Conservation (phyloP, 1,284 basidiomycete species). For the Melampsora americana region DNA sequence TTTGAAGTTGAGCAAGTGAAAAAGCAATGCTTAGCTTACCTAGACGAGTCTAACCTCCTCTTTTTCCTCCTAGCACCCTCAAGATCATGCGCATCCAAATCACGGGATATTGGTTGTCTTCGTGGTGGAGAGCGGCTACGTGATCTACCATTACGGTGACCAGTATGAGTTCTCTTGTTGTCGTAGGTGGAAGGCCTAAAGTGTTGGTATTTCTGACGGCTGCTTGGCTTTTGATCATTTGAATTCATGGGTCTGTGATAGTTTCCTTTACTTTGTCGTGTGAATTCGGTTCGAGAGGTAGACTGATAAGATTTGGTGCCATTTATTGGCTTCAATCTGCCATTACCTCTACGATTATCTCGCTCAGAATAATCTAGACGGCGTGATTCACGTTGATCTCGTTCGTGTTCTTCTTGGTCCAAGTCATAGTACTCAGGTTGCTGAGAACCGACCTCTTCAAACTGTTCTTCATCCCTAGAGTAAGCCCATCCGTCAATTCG, state of each 20-base stretch:
- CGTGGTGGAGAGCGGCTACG: slow-evolving; percentile 9
- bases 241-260: neutral
- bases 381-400: slow-evolving; percentile 31
- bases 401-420: slow-evolving; percentile 6
- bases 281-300: neutral
- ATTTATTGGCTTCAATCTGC: neutral
- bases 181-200: slow-evolving; percentile 1
- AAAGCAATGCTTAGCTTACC: neutral
- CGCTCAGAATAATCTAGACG: slow-evolving; percentile 21
- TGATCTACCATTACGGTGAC: neutral
- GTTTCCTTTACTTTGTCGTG: neutral
- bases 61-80: slow-evolving; percentile 2
- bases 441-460: slow-evolving; percentile 7
- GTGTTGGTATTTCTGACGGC: neutral
- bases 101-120: neutral
- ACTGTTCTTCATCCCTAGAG: slow-evolving; percentile 15
- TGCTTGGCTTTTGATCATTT: neutral
- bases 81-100: neutral
- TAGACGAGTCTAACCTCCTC: neutral
- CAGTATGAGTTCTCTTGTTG: neutral
- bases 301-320: neutral
- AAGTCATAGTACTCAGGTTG: slow-evolving; percentile 8
- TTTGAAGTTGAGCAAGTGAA: no score
- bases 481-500: neutral
- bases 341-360: neutral